Conservation (phyloP, 176 grass and related monocot species). For the Zoysia pacifica region DNA sequence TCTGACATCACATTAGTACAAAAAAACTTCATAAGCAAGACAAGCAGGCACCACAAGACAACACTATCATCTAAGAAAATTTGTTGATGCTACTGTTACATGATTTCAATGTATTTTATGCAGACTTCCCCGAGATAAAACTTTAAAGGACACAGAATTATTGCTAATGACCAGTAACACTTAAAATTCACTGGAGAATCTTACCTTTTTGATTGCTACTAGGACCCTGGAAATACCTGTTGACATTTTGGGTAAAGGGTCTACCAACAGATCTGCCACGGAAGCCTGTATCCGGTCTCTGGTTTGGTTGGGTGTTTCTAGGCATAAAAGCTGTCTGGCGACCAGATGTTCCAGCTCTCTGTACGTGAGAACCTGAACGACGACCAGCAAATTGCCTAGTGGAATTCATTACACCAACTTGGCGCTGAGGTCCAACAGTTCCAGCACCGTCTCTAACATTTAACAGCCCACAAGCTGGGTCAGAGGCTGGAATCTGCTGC, state of each 20-base stretch:
- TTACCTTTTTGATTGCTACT: conserved; percentile 63
- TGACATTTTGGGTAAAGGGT: conserved; percentile 49
- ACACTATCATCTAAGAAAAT: not conserved
- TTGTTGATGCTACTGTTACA: not conserved
- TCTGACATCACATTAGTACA: not conserved
- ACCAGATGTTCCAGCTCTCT: conserved; percentile 46
- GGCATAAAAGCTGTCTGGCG: conserved; percentile 38
- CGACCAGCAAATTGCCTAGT: conserved; percentile 31
- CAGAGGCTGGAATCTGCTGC: conserved; percentile 44
- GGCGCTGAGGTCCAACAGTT: conserved; percentile 41
- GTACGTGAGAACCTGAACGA: conserved; percentile 38
- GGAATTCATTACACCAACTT: conserved; percentile 48
- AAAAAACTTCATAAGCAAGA: not conserved
- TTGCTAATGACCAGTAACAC: not conserved
- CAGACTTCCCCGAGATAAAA: not conserved
- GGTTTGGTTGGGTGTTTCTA: conserved; percentile 51
- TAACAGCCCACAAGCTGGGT: conserved; percentile 39
- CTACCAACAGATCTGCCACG: conserved; percentile 49
- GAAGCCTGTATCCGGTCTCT: conserved; percentile 42
- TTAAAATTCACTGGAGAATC: conserved; percentile 13
- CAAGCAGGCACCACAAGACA: not conserved
- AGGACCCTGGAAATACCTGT: conserved; percentile 50
- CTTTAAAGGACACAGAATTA: not conserved
- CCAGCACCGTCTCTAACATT: conserved; percentile 49
- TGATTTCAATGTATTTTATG: not conserved